Evolutionary conservation across 139 green algal genomes (phyloP).

Genomic region (Chlorella ohadii): DNA sequence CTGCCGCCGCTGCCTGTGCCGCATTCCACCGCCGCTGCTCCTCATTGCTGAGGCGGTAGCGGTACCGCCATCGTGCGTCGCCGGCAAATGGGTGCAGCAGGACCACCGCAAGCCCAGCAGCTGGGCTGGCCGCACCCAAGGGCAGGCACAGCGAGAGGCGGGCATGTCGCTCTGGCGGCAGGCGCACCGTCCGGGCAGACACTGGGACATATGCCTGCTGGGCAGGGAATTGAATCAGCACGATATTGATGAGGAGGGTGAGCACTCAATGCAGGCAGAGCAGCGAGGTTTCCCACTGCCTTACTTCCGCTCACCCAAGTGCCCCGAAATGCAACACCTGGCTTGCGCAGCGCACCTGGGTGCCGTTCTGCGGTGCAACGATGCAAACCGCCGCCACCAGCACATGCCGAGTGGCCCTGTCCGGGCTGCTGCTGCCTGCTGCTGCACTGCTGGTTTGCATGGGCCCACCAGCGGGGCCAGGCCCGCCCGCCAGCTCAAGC

Average conservation of each 20-base stretch:
- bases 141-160: background rate
- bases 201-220: slow-evolving; percentile 16
- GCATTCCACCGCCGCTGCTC: too few relatives aligned
- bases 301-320: too few relatives aligned
- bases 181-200: background rate
- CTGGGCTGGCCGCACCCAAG: background rate
- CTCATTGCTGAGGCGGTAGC: too few relatives aligned
- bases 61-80: too few relatives aligned
- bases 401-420: background rate
- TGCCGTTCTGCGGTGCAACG: background rate
- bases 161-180: background rate
- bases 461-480: background rate
- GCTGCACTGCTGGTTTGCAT: background rate
- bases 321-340: too few relatives aligned
- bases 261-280: background rate
- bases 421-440: background rate
- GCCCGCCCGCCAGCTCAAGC: background rate
- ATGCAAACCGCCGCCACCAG: slow-evolving; percentile 12
- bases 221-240: background rate
- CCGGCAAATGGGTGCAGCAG: too few relatives aligned
- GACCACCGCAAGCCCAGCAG: background rate
- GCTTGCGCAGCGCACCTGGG: background rate
- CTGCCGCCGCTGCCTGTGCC: too few relatives aligned
- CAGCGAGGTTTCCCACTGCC: too few relatives aligned
- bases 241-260: background rate